Conservation (phyloP, 2,329 filamentous ascomycete species). For the Nothophoma quercina region DNA sequence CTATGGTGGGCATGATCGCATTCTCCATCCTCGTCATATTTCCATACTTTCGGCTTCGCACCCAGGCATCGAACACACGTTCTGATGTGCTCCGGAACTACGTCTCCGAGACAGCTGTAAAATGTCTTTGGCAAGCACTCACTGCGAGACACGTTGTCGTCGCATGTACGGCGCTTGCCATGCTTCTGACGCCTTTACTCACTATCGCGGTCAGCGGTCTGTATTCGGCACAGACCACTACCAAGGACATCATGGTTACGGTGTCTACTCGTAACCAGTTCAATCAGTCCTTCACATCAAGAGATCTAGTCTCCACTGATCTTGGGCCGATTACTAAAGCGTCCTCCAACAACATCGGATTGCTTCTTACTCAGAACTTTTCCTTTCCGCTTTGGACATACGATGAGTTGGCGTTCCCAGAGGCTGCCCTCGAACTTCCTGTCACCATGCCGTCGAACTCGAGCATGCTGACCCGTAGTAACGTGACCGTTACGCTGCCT, state of each 20-base stretch:
- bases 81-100: neutral
- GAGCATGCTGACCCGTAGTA: neutral
- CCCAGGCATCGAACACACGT: neutral
- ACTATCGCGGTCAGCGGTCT: conserved; percentile 5
- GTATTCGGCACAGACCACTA: neutral
- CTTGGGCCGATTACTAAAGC: neutral
- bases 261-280: neutral
- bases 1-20: neutral
- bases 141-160: neutral
- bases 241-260: neutral
- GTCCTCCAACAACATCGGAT: neutral
- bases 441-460: neutral
- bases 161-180: neutral
- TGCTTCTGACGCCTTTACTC: conserved; percentile 1
- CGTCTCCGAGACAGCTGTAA: conserved; percentile 1
- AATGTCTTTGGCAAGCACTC: neutral
- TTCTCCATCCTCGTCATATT: neutral
- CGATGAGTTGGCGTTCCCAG: neutral
- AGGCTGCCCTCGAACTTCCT: neutral
- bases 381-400: conserved; percentile 2
- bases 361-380: conserved; percentile 1
- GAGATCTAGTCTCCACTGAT: neutral
- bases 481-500: neutral
- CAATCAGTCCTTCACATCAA: neutral
- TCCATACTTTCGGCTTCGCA: conserved; percentile 1